phyloP scores from a whole-genome alignment of 305 asterid genomes.

The Rubia tinctorum region DNA sequence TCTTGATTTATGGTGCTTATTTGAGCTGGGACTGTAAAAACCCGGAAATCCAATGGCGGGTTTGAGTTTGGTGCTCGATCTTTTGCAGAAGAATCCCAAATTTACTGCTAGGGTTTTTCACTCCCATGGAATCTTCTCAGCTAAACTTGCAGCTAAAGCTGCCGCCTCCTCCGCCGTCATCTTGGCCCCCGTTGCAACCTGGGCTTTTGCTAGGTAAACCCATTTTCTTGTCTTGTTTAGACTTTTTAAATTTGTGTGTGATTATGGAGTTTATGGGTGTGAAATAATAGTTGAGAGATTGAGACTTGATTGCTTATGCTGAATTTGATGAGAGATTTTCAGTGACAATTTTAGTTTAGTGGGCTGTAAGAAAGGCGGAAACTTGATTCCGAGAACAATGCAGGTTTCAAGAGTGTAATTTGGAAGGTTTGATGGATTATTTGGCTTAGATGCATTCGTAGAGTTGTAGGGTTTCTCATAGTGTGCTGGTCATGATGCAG shows the following conservation, averaged over 20 bases:
- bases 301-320: constrained; percentile 9
- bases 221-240: not conserved
- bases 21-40: not conserved
- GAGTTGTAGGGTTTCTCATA: constrained; percentile 5
- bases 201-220: constrained; percentile 51
- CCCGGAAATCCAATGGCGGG: constrained; percentile 31
- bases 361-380: not conserved
- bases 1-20: constrained; percentile 1
- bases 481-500: constrained; percentile 39
- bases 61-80: constrained; percentile 44
- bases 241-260: not conserved
- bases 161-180: constrained; percentile 47
- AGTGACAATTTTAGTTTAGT: not conserved
- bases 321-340: not conserved
- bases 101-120: constrained; percentile 41
- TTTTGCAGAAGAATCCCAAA: constrained; percentile 55
- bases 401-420: not conserved
- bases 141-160: constrained; percentile 42
- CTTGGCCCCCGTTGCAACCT: constrained; percentile 59
- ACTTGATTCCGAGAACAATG: not conserved
- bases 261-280: not conserved
- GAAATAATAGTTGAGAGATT: not conserved
- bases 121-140: constrained; percentile 49
- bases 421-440: not conserved
- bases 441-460: not conserved